Conservation (phyloP, 164 flowering plant species). For the Piper longum region DNA sequence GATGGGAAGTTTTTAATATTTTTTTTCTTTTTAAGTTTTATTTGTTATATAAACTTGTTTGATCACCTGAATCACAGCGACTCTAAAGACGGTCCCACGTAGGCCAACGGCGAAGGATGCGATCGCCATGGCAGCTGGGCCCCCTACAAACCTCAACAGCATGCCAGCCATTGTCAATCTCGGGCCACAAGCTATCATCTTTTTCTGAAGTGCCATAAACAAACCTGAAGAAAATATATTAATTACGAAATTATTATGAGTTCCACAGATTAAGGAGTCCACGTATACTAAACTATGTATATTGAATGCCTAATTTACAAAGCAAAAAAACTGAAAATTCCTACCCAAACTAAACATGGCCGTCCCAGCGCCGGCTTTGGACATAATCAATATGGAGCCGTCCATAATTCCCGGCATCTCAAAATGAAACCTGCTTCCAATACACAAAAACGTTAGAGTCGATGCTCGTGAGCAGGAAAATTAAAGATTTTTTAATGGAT, state of each 20-base stretch:
- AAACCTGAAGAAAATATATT: slow-evolving; percentile 38
- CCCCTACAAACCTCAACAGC: slow-evolving; percentile 56
- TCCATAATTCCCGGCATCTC: slow-evolving; percentile 55
- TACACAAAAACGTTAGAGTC: not conserved
- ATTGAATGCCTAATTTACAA: no score
- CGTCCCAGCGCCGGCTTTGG: slow-evolving; percentile 62
- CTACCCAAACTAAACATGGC: slow-evolving; percentile 81
- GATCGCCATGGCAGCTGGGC: slow-evolving; percentile 66
- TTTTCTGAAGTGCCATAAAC: slow-evolving; percentile 64
- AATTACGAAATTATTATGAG: no score
- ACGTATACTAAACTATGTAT: no score
- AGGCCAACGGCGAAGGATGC: slow-evolving; percentile 50
- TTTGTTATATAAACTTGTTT: no score
- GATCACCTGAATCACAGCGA: no score
- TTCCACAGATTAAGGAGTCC: no score
- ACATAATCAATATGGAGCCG: slow-evolving; percentile 44
- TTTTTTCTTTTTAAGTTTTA: no score
- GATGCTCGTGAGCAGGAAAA: not conserved
- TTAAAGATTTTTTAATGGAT: not conserved
- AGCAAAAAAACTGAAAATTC: not conserved
- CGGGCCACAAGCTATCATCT: slow-evolving; percentile 46
- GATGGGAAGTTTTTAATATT: no score
- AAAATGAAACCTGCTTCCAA: not conserved
- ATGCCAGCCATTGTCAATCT: slow-evolving; percentile 36
- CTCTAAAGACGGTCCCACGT: slow-evolving; percentile 39